Conservation (phyloP, 495 filamentous ascomycete species). For the Mycothermus thermophilus region DNA sequence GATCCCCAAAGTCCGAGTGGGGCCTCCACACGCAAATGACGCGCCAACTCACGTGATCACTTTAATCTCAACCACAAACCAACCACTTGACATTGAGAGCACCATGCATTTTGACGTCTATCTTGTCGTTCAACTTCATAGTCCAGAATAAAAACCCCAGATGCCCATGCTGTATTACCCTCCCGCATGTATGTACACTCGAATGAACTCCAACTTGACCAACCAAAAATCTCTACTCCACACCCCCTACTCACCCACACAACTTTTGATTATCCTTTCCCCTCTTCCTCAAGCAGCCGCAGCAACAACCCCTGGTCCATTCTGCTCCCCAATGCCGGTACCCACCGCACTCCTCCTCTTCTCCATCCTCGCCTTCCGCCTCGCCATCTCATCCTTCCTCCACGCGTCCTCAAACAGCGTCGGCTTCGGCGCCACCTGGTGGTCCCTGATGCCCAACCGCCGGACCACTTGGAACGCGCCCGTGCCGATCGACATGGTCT, state of each 20-base stretch:
- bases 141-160: too few relatives aligned
- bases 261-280: too few relatives aligned
- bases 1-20: too few relatives aligned
- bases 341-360: slow-evolving; percentile 7
- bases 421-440: slow-evolving; percentile 47
- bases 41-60: too few relatives aligned
- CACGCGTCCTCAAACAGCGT: slow-evolving; percentile 69
- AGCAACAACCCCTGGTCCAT: slow-evolving; percentile 1
- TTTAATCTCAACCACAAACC: too few relatives aligned
- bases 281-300: slow-evolving; percentile 1
- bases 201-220: background rate
- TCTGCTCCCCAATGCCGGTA: slow-evolving; percentile 2
- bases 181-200: too few relatives aligned
- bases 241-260: background rate
- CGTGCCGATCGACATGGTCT: slow-evolving; percentile 79
- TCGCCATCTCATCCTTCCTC: slow-evolving; percentile 31
- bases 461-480: slow-evolving; percentile 82
- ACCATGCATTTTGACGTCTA: too few relatives aligned
- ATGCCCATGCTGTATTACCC: too few relatives aligned
- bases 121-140: too few relatives aligned
- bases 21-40: too few relatives aligned
- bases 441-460: slow-evolving; percentile 50
- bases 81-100: too few relatives aligned
- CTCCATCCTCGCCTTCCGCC: slow-evolving; percentile 17
- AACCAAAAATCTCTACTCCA: background rate